Conservation (phyloP, 345 rosid species). For the Hevea brasiliensis region DNA sequence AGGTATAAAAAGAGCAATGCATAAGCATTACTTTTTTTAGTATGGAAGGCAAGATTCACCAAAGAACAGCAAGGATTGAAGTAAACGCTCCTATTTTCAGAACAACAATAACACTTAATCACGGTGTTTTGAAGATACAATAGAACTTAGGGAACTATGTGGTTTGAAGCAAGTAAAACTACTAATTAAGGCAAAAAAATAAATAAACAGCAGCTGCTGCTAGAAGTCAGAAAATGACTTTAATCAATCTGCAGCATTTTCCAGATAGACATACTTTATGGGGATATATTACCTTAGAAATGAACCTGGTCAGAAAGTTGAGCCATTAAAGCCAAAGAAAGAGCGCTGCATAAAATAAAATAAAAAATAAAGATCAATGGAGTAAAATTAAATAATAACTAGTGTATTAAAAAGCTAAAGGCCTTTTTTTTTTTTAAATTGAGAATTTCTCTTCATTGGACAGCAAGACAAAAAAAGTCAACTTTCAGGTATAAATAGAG, state of each 20-base stretch:
- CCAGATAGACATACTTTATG: too few species aligned
- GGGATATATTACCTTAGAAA: not conserved
- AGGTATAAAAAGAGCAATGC: too few species aligned
- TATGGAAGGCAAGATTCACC: too few species aligned
- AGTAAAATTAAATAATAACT: too few species aligned
- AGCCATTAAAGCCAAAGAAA: constrained; percentile 74
- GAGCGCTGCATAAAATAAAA: constrained; percentile 48
- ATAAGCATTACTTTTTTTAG: too few species aligned
- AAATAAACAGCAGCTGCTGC: not conserved
- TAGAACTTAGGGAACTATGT: not conserved
- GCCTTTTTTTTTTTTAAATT: not conserved
- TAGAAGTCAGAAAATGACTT: not conserved
- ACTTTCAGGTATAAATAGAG: not conserved
- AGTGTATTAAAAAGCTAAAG: not conserved
- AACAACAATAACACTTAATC: not conserved
- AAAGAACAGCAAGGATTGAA: not conserved
- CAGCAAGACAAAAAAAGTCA: not conserved
- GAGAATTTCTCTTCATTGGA: not conserved
- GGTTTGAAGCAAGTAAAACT: not conserved
- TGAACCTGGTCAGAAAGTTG: constrained; percentile 57
- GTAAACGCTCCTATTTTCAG: not conserved
- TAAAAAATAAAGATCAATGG: not conserved
- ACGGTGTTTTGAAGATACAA: not conserved
- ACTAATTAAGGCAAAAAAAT: not conserved
- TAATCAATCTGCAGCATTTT: not conserved